phyloP scores from a whole-genome alignment of 805 yeast genomes.

The Candida boleticola region DNA sequence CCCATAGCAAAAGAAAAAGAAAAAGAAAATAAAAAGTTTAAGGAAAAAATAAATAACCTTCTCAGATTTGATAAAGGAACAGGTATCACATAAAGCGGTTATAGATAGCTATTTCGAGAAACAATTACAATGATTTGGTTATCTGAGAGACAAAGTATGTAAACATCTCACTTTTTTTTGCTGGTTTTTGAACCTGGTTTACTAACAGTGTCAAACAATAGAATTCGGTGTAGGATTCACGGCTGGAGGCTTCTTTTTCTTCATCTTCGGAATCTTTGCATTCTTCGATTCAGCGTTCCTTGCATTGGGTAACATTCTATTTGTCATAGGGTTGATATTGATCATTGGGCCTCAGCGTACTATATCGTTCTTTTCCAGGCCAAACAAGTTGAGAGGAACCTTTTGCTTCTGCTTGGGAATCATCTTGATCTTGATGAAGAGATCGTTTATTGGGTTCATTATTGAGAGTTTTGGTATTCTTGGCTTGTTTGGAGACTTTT shows the following conservation, averaged over 20 bases:
- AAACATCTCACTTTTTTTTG: not conserved
- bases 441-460: constrained; percentile 81
- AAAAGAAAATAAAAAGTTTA: no score
- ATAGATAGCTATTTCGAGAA: no score
- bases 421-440: constrained; percentile 65
- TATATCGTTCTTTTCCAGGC: constrained; percentile 77
- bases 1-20: no score
- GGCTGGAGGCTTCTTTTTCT: constrained; percentile 76
- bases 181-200: not conserved
- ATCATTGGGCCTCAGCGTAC: constrained; percentile 90
- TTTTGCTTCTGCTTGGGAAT: constrained; percentile 77
- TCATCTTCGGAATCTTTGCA: constrained; percentile 77
- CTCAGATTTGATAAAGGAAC: no score
- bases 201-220: constrained; percentile 18
- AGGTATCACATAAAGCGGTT: no score
- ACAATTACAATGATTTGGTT: constrained; percentile 80
- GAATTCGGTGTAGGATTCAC: constrained; percentile 93
- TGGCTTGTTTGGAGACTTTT: constrained; percentile 89
- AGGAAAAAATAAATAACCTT: no score
- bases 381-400: constrained; percentile 83
- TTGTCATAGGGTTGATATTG: constrained; percentile 76
- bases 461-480: constrained; percentile 87
- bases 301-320: constrained; percentile 84
- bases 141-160: constrained; percentile 73
- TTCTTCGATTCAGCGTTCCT: constrained; percentile 86